Evolutionary conservation across 1,139 yeast genomes (phyloP).

Genomic region (Insectozyma bohioensis): DNA sequence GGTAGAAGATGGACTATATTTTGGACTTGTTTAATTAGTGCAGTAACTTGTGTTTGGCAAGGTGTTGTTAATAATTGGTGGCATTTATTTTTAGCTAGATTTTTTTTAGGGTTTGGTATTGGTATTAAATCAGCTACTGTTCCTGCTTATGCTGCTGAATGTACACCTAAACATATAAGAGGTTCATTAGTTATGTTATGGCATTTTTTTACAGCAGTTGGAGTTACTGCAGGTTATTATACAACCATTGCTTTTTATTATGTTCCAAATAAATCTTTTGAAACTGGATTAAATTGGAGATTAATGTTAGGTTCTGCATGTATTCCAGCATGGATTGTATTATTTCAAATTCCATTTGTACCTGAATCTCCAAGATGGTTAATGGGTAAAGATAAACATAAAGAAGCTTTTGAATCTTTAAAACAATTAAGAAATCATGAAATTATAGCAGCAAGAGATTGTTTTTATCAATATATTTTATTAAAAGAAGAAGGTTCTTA

Average conservation of each 20-base stretch:
- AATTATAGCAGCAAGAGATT: conserved; percentile 71
- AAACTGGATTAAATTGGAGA: conserved; percentile 66
- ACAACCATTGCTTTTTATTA: too few species aligned
- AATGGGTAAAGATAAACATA: conserved; percentile 61
- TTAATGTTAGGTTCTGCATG: conserved; percentile 77
- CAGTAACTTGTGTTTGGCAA: conserved; percentile 72
- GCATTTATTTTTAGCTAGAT: conserved; percentile 72
- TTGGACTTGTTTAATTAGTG: conserved; percentile 64
- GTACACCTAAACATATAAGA: conserved; percentile 72
- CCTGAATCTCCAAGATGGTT: conserved; percentile 83
- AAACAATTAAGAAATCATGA: conserved; percentile 47
- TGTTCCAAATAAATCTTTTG: conserved; percentile 38
- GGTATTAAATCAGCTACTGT: conserved; percentile 82
- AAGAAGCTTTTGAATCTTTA: conserved; percentile 57
- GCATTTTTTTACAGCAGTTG: conserved; percentile 88
- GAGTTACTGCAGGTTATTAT: conserved; percentile 26
- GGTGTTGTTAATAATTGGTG: conserved; percentile 73
- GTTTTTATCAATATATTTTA: conserved; percentile 67
- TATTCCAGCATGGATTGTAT: conserved; percentile 69
- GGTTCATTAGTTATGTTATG: conserved; percentile 85
- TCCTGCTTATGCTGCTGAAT: conserved; percentile 80
- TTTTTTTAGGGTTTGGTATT: conserved; percentile 72
- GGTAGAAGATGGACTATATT: conserved; percentile 80
- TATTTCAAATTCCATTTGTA: conserved; percentile 64
- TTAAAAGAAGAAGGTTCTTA: conserved; percentile 65